Percentiles rank a stretch among this genome's conserved stretches.
Evolutionary conservation across 345 rosid species (phyloP).

Genomic region (Lumnitzera racemosa): DNA sequence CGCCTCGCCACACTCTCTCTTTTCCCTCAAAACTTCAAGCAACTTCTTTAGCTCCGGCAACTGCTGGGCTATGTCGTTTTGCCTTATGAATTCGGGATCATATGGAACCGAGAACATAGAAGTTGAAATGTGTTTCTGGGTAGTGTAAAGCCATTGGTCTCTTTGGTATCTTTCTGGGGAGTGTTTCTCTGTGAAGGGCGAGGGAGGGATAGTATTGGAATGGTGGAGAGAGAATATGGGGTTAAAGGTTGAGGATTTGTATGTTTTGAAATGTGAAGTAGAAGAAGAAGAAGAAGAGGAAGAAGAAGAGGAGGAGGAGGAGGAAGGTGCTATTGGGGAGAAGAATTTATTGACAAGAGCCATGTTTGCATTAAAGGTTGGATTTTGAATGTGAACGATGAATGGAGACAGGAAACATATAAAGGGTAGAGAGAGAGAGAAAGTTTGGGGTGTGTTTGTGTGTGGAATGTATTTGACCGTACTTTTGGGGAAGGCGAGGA

Average conservation of each 20-base stretch:
- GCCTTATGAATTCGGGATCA: slow-evolving; percentile 40
- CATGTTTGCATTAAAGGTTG: slow-evolving; percentile 5
- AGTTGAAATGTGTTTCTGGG: slow-evolving; percentile 3
- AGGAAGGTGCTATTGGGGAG: neutral
- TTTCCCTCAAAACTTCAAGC: slow-evolving; percentile 60
- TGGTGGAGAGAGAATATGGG: slow-evolving; percentile 26
- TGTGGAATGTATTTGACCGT: neutral
- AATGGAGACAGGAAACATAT: slow-evolving; percentile 9
- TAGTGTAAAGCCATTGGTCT: slow-evolving; percentile 57
- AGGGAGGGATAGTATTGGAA: slow-evolving; percentile 25
- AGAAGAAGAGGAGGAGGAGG: neutral
- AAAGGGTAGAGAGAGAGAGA: slow-evolving; percentile 1
- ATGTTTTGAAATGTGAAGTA: slow-evolving; percentile 13
- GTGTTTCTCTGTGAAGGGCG: slow-evolving; percentile 71
- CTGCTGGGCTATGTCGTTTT: slow-evolving; percentile 81
- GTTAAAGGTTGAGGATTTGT: slow-evolving; percentile 6
- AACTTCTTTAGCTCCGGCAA: slow-evolving; percentile 84
- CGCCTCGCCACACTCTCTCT: slow-evolving; percentile 31
- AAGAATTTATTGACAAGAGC: slow-evolving; percentile 11
- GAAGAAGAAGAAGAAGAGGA: slow-evolving; percentile 11
- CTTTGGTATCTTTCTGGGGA: slow-evolving; percentile 54
- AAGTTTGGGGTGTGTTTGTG: slow-evolving; percentile 5
- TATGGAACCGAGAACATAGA: slow-evolving; percentile 16
- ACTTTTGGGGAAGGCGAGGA: slow-evolving; percentile 10
- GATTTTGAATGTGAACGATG: neutral